Evolutionary conservation across 2,329 filamentous ascomycete species (phyloP).

Genomic region (Pezicula neosporulosa): DNA sequence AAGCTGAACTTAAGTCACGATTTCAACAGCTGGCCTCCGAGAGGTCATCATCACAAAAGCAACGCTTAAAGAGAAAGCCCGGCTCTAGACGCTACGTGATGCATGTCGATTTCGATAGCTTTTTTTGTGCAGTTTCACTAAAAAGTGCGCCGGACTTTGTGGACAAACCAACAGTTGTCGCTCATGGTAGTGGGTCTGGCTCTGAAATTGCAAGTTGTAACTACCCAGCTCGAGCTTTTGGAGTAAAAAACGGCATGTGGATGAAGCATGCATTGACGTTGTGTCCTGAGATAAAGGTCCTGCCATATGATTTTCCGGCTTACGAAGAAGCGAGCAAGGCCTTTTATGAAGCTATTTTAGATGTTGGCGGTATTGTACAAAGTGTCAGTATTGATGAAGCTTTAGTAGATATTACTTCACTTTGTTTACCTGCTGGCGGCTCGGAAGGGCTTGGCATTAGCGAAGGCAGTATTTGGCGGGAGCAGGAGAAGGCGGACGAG

Average conservation of each 20-base stretch:
- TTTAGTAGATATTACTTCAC: conserved; percentile 74
- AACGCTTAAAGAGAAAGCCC: conserved; percentile 45
- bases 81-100: conserved; percentile 78
- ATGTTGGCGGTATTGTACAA: conserved; percentile 79
- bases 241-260: conserved; percentile 99
- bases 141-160: conserved; percentile 72
- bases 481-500: conserved; percentile 74
- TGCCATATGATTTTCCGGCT: conserved; percentile 93
- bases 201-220: conserved; percentile 98
- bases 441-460: conserved; percentile 62
- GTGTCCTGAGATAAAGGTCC: conserved; percentile 79
- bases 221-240: conserved; percentile 81
- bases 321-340: conserved; percentile 88
- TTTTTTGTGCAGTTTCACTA: conserved; percentile 90
- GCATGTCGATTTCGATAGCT: conserved; percentile 97
- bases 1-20: conserved; percentile 85
- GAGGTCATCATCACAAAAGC: conserved; percentile 49
- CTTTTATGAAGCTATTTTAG: conserved; percentile 84
- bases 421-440: conserved; percentile 62
- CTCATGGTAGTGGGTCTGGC: conserved; percentile 78
- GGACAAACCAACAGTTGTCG: conserved; percentile 82
- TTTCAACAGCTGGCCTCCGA: conserved; percentile 79
- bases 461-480: conserved; percentile 69
- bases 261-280: conserved; percentile 86
- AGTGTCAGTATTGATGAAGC: conserved; percentile 98